phyloP scores from a whole-genome alignment of 805 yeast species.

The Maudiozyma serrabonitensis region DNA sequence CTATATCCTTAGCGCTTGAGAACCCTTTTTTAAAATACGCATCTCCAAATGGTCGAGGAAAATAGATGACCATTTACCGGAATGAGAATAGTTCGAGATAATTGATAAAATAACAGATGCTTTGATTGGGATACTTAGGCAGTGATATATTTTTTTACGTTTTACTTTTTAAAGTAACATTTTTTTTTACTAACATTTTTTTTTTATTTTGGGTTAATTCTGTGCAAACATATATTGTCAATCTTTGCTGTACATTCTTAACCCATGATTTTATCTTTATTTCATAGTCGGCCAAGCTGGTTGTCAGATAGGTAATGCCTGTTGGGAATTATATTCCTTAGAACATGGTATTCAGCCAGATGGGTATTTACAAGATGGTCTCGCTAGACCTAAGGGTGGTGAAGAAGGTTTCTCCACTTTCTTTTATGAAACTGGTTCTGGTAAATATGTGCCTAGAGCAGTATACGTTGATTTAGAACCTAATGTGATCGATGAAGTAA shows the following conservation, averaged over 20 bases:
- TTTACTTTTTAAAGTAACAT: too few relatives aligned
- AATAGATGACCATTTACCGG: too few relatives aligned
- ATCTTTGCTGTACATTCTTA: not conserved
- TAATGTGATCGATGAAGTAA: constrained; percentile 93
- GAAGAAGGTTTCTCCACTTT: constrained; percentile 97
- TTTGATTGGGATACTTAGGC: too few relatives aligned
- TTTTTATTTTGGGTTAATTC: not conserved
- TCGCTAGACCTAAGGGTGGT: constrained; percentile 78
- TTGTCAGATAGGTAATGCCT: constrained; percentile 97
- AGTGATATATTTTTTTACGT: too few relatives aligned
- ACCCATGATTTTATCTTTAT: not conserved
- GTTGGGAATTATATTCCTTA: constrained; percentile 96
- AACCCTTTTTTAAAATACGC: not conserved
- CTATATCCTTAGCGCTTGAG: not conserved
- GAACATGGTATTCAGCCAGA: constrained; percentile 98
- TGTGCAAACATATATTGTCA: not conserved
- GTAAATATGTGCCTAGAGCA: constrained; percentile 97
- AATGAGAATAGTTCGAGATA: too few relatives aligned
- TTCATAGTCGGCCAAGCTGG: constrained; percentile 73
- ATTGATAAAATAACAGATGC: too few relatives aligned
- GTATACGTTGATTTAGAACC: constrained; percentile 96
- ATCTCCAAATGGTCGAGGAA: not conserved
- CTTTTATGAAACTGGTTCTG: constrained; percentile 90
- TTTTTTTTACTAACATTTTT: not conserved
- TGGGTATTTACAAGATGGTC: constrained; percentile 74